Percentiles rank a stretch among this genome's conserved stretches.
These are phyloP conservation scores for Bisporella sp. DNA, from an alignment of 2,329 filamentous ascomycete species.

Conservation along the genomic window DNA sequence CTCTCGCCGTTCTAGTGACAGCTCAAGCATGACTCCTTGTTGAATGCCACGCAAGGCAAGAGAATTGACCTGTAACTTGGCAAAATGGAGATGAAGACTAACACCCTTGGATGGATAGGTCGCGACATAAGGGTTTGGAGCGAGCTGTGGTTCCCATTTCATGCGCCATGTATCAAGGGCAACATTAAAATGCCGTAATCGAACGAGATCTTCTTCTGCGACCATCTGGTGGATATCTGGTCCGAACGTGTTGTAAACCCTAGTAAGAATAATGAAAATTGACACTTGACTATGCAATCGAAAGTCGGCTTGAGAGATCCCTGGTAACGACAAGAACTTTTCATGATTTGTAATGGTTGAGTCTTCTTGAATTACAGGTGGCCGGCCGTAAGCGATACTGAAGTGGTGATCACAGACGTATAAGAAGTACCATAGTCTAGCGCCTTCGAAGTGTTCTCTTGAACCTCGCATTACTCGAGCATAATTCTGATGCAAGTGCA, in stretches of 20 bases:
- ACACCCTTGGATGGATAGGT: constrained; percentile 22
- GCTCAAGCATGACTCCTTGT: constrained; percentile 1
- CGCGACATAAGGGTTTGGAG: constrained; percentile 13
- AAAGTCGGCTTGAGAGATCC: constrained; percentile 46
- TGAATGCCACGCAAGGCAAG: constrained; percentile 20
- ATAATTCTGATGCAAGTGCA: constrained; percentile 48
- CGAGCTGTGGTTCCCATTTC: constrained; percentile 27
- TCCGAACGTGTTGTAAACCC: constrained; percentile 50
- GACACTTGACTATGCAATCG: constrained; percentile 53
- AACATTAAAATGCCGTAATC: constrained; percentile 29
- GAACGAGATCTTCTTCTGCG: constrained; percentile 30
- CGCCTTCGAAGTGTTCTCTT: constrained; percentile 43
- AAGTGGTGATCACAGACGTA: constrained; percentile 63
- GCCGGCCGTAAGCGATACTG: constrained; percentile 56
- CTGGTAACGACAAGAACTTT: constrained; percentile 41
- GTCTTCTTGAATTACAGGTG: constrained; percentile 53
- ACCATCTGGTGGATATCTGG: constrained; percentile 45
- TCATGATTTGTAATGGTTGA: constrained; percentile 50
- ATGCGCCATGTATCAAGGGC: constrained; percentile 31
- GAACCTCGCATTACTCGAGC: constrained; percentile 41
- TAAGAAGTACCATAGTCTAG: constrained; percentile 55
- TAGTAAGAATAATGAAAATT: constrained; percentile 53
- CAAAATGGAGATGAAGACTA: constrained; percentile 26
- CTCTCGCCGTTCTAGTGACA: constrained; percentile 12
- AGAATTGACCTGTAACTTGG: constrained; percentile 32